Evolutionary conservation across 73 alveolate genomes (phyloP).

Genomic region (Breviolum minutum): DNA sequence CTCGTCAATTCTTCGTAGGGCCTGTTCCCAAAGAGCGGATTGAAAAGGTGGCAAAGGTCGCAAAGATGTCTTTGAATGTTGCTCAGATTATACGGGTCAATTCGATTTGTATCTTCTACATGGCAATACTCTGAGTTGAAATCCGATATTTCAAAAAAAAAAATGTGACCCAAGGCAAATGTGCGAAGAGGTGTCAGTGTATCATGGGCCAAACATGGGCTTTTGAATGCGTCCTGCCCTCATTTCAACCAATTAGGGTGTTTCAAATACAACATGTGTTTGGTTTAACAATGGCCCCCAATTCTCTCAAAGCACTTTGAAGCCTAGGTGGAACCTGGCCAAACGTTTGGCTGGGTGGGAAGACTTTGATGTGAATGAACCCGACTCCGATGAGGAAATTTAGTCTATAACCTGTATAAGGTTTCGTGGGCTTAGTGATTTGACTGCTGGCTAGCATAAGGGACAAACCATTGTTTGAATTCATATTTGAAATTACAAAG

Average conservation of each 20-base stretch:
- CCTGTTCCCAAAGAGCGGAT: not conserved
- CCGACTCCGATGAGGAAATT: not conserved
- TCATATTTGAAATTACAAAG: too few species aligned
- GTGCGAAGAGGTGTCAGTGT: not conserved
- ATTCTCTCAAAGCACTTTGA: not conserved
- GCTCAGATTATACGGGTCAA: not conserved
- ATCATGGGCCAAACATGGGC: not conserved
- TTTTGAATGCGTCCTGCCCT: not conserved
- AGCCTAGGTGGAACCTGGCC: not conserved
- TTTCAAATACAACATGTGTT: not conserved
- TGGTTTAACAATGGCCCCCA: not conserved
- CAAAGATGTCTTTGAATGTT: not conserved
- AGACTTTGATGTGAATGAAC: not conserved
- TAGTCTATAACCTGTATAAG: too few species aligned
- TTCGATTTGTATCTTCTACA: not conserved
- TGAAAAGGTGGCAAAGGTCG: not conserved
- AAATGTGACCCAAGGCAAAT: not conserved
- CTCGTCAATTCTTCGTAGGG: not conserved
- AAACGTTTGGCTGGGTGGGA: not conserved
- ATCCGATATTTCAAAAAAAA: not conserved
- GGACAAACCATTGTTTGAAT: too few species aligned
- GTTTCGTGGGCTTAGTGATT: too few species aligned
- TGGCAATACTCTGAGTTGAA: not conserved
- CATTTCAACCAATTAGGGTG: not conserved
- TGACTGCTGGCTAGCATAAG: too few species aligned